Evolutionary conservation across 352 stramenopile genomes (phyloP), one percentile per base, ranked within the genome.

Genomic region (Phytophthora parvispora): DNA sequence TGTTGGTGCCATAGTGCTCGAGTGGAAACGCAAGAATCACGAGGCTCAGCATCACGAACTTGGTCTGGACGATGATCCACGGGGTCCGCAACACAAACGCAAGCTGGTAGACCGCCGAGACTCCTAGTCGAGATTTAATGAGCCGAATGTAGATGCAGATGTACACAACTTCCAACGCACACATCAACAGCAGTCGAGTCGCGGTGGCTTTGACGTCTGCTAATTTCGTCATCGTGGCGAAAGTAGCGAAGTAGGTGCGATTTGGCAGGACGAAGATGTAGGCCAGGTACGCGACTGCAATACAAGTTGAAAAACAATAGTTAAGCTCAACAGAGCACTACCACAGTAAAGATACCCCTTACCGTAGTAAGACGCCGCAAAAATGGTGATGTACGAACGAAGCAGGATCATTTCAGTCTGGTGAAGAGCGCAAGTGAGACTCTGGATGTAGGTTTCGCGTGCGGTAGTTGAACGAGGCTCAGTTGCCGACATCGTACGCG

Each of bases 21-120:
- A 74, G 53, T 22, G 67, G 55, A 25, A 75, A 72, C 7, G 22
- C 57, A 8, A 72, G 57, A 38, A 75, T 72, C 42, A 67, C 47
- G 13, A 63, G 10, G 6, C 24, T 28, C 24, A 60, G 48, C 22
- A 57, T 25, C 24, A 75, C 49, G 24, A 67, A 54, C 22, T 70
- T 75, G 2, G 38, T 42, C 51, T 71, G 67, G n/a, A 75, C 6
- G 31, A 64, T 50, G 18, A 34, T 16, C 4, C 13, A 25, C 45
- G 70, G 60, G 4, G 67, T 57, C 25, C 49, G 53, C 6, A 75
- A 31, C 38, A 61, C 42, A 22, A 75, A 75, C 3, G 67, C 67
- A 13, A 75, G 54, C 40, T 67, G 54, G 25, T 53, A 49, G 24
- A 52, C 8, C 15, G n/a, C 42, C n/a, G 42, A 49, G 13, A 49